phyloP scores from a whole-genome alignment of 129 eudicot genomes.

The Escallonia herrerae region DNA sequence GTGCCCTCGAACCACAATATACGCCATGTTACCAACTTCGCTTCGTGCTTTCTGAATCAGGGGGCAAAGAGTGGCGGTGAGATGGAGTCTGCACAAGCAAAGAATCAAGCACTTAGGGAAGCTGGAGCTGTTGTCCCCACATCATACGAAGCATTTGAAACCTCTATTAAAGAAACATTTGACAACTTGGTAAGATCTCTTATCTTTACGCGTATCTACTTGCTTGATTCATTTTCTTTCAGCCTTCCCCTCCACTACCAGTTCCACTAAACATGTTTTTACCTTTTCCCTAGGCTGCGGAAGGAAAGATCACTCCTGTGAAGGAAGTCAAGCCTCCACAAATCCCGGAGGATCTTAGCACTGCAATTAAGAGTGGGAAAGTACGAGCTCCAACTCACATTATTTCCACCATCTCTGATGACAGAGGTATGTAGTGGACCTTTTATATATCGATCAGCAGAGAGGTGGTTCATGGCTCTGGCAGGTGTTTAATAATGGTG shows the following conservation, averaged over 20 bases:
- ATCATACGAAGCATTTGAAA: slow-evolving; percentile 85
- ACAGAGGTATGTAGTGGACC: slow-evolving; percentile 42
- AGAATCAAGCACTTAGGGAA: slow-evolving; percentile 82
- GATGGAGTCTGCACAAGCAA: slow-evolving; percentile 98
- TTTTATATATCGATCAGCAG: not conserved
- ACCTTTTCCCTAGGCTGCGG: slow-evolving; percentile 43
- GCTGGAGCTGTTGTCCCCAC: slow-evolving; percentile 96
- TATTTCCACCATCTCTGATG: slow-evolving; percentile 89
- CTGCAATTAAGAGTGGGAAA: slow-evolving; percentile 96
- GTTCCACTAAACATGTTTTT: slow-evolving; percentile 5
- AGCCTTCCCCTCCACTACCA: not conserved
- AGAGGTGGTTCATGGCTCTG: not conserved
- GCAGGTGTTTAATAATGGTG: not conserved
- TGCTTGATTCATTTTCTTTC: not conserved
- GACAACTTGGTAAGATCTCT: slow-evolving; percentile 54
- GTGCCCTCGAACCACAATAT: not conserved
- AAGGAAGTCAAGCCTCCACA: slow-evolving; percentile 91
- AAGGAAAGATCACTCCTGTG: slow-evolving; percentile 59
- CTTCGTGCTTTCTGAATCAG: slow-evolving; percentile 22
- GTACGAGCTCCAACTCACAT: slow-evolving; percentile 97
- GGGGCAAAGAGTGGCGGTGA: slow-evolving; percentile 98
- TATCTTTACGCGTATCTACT: too few relatives aligned
- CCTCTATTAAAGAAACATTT: slow-evolving; percentile 76
- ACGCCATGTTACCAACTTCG: slow-evolving; percentile 1
- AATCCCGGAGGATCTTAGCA: slow-evolving; percentile 92